A percentile compares a stretch with the other conserved stretches of the same genome.
These are phyloP conservation scores for Fusarium vanettenii DNA, from an alignment of 2,329 filamentous ascomycete species.

Conservation along the genomic window DNA sequence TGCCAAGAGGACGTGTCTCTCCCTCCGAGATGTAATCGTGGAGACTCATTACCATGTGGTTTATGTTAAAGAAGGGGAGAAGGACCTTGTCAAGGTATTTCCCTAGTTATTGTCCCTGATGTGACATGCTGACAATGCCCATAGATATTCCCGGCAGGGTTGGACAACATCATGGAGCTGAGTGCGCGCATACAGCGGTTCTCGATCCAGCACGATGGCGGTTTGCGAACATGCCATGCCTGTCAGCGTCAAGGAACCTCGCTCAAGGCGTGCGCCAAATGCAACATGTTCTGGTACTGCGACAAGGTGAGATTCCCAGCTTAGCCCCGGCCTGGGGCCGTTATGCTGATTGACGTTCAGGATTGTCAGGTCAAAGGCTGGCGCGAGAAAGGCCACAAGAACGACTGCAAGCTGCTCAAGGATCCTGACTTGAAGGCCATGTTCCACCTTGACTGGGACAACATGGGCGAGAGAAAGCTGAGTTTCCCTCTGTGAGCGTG, in stretches of 20 bases:
- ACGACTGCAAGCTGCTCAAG: background rate
- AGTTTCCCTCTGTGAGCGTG: background rate
- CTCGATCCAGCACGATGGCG: background rate
- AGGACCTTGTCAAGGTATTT: background rate
- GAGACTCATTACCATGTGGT: no score
- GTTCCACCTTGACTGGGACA: background rate
- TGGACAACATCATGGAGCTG: no score
- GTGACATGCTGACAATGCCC: background rate
- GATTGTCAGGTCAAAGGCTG: background rate
- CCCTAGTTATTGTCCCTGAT: background rate
- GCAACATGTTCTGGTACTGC: slow-evolving; percentile 3
- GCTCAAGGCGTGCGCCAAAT: background rate
- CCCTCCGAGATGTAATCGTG: no score
- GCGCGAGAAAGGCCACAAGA: background rate
- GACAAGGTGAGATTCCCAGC: background rate
- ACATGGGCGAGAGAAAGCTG: background rate
- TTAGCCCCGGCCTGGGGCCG: no score
- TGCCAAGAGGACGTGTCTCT: no score
- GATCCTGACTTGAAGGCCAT: background rate
- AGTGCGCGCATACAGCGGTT: background rate
- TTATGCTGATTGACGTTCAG: background rate
- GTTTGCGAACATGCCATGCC: background rate
- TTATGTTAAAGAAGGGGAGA: background rate
- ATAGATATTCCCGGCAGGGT: background rate
- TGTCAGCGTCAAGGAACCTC: background rate